These are phyloP conservation scores for Albophoma yamanashiensis DNA, from an alignment of 2,329 filamentous ascomycete species.

Conservation along the genomic window DNA sequence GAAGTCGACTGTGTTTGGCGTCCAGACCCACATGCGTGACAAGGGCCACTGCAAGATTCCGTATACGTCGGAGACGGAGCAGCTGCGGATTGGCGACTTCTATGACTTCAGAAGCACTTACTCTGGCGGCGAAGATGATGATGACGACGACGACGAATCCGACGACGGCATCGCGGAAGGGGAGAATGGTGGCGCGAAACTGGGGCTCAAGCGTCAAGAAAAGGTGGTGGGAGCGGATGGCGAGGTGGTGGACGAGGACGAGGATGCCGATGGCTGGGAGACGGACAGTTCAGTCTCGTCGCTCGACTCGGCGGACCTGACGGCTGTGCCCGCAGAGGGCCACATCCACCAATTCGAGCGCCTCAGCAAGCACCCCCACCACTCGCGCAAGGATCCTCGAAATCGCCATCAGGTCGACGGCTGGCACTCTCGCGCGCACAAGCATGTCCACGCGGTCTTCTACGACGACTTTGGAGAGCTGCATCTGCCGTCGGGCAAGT, in stretches of 20 bases:
- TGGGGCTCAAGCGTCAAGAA: constrained; percentile 48
- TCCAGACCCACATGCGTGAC: constrained; percentile 96
- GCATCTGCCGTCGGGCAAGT: constrained; percentile 80
- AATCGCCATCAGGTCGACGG: constrained; percentile 66
- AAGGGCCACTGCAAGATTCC: constrained; percentile 96
- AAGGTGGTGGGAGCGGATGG: constrained; percentile 41
- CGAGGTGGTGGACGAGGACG: constrained; percentile 38
- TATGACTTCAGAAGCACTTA: constrained; percentile 97
- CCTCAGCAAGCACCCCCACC: constrained; percentile 62
- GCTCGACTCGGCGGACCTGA: constrained; percentile 74
- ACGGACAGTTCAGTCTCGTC: constrained; percentile 88
- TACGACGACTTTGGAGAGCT: constrained; percentile 81
- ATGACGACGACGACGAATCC: constrained; percentile 44
- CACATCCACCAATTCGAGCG: constrained; percentile 62
- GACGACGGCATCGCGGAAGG: constrained; percentile 31
- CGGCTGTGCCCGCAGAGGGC: constrained; percentile 65
- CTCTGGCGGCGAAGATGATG: constrained; percentile 64
- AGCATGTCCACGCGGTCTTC: constrained; percentile 64
- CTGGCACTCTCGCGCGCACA: constrained; percentile 75
- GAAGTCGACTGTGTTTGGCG: constrained; percentile 65
- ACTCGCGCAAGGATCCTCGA: constrained; percentile 59
- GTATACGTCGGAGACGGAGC: constrained; percentile 77
- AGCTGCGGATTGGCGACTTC: constrained; percentile 89
- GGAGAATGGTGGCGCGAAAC: constrained; percentile 53
- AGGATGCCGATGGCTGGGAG: constrained; percentile 77